Evolutionary conservation across 495 filamentous ascomycete genomes (phyloP).

Genomic region (Lichenothelia convexa): DNA sequence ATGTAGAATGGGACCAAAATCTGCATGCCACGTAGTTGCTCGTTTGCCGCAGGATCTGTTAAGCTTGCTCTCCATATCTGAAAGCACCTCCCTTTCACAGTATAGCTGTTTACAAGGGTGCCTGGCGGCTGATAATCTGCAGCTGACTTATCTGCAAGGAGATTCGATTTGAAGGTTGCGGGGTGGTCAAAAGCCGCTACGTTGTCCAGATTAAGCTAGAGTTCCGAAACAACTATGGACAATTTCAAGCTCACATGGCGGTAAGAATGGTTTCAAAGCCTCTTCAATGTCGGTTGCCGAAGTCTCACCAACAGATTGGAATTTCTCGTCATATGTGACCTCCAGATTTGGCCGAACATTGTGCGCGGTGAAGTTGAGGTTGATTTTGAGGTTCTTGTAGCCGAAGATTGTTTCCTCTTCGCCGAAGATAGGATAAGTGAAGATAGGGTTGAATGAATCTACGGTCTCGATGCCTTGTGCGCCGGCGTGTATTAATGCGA

Average conservation of each 20-base stretch:
- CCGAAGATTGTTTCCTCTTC: constrained; percentile 82
- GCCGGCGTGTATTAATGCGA: too few species aligned
- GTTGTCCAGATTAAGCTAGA: too few species aligned
- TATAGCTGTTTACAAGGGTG: constrained; percentile 33
- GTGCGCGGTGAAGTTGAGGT: constrained; percentile 61
- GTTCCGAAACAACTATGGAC: too few species aligned
- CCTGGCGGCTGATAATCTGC: constrained; percentile 37
- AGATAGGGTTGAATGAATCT: constrained; percentile 56
- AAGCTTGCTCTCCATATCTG: constrained; percentile 45
- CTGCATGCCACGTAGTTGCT: constrained; percentile 59
- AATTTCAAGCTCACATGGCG: constrained; percentile 41
- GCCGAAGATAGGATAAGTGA: constrained; percentile 85
- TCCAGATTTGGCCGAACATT: constrained; percentile 61
- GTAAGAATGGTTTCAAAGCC: constrained; percentile 44
- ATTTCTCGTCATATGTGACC: constrained; percentile 54
- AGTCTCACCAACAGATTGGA: constrained; percentile 51
- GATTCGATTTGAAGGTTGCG: background rate
- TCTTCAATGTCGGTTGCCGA: constrained; percentile 47
- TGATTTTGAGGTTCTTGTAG: constrained; percentile 60
- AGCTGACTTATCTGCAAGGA: constrained; percentile 1
- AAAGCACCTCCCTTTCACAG: constrained; percentile 29
- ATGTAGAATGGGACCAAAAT: constrained; percentile 76
- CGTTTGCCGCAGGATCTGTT: constrained; percentile 36
- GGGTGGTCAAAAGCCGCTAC: background rate
- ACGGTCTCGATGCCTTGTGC: constrained; percentile 5